Evolutionary conservation across 1,284 basidiomycete species (phyloP), one percentile per base, ranked within the genome.

Genomic region (Leccinum pachyderme): DNA sequence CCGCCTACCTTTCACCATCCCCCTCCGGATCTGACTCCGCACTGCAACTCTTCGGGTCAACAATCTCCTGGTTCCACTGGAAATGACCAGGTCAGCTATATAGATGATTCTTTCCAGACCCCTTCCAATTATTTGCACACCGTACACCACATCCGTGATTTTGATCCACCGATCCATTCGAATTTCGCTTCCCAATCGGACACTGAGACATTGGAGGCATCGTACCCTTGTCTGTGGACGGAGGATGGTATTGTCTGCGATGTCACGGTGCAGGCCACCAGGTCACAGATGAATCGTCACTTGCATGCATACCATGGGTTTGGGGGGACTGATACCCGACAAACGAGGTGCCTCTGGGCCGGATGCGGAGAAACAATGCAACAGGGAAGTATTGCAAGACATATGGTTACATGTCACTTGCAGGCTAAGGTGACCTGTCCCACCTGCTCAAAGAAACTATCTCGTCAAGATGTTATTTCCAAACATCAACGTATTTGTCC

Each of bases 381-480:
- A 11, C 66, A 67, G 47, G 68, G 68, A 25, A 66, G 66, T 51
- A 63, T 66, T 22, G 68, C 66, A n/a, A 65, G 68, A 29, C 68
- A 66, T 32, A 52, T 65, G 61, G 68, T 66, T 25, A 61, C 66
- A 7, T 65, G 68, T 51, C 68, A 66, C 47, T 52, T 66, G 4
- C 65, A 65, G 48, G 63, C 64, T 1, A 66, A 70, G 44, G 65
- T 70, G 39, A 65, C 64, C 4, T 66, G 65, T 39, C 64, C 65
- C 2, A 59, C 61, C 60, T 66, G 68, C 55, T 67, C 35, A 49
- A 70, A 66, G 48, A 67, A 69, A 44, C 28, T 66, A 37, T 66
- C 68, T 28, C 65, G 65, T 28, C 63, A 58, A 29, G 68, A 66
- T 32, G 65, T 66, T 13, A 62, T 66, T 51, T 59, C 63, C 51